Percentiles rank a stretch among this genome's conserved stretches.
These are phyloP conservation scores for Mycothermus thermophilus DNA, from an alignment of 495 filamentous ascomycete species.

Conservation along the genomic window DNA sequence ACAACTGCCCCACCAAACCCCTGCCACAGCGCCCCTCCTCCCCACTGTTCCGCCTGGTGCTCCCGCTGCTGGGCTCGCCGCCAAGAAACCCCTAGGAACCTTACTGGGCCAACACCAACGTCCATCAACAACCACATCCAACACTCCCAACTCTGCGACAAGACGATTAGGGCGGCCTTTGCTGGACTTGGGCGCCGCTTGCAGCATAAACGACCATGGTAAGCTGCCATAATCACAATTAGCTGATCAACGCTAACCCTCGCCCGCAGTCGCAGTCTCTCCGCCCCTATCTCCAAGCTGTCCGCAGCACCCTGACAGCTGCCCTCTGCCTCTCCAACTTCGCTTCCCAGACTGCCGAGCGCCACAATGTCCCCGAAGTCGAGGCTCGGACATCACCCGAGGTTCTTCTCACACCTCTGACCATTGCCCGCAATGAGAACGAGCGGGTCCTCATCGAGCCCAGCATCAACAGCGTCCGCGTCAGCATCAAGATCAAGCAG, in stretches of 20 bases:
- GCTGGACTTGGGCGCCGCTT: background rate
- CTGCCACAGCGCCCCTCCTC: too few relatives aligned
- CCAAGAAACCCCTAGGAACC: conserved; percentile 2
- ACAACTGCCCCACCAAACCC: too few relatives aligned
- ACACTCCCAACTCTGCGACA: too few relatives aligned
- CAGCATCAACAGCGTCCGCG: conserved; percentile 84
- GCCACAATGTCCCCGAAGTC: conserved; percentile 96
- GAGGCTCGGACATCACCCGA: conserved; percentile 87
- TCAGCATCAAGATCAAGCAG: conserved; percentile 97
- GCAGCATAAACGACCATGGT: conserved; percentile 12
- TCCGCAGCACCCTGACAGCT: conserved; percentile 84
- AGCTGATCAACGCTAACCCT: too few relatives aligned
- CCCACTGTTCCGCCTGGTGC: background rate
- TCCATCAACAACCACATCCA: conserved; percentile 1
- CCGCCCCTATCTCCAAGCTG: conserved; percentile 91
- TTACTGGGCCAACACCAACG: background rate
- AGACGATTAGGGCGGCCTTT: conserved; percentile 1
- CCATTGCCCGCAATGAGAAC: conserved; percentile 84
- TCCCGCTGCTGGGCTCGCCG: background rate
- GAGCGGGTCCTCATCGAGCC: conserved; percentile 90
- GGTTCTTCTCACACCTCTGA: conserved; percentile 82
- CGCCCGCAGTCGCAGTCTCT: conserved; percentile 78
- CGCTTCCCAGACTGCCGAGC: conserved; percentile 86
- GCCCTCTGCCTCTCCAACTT: conserved; percentile 95
- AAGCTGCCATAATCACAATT: too few relatives aligned